These are phyloP conservation scores for Discostella stelligera DNA, from an alignment of 352 stramenopile genomes.

Conservation along the genomic window DNA sequence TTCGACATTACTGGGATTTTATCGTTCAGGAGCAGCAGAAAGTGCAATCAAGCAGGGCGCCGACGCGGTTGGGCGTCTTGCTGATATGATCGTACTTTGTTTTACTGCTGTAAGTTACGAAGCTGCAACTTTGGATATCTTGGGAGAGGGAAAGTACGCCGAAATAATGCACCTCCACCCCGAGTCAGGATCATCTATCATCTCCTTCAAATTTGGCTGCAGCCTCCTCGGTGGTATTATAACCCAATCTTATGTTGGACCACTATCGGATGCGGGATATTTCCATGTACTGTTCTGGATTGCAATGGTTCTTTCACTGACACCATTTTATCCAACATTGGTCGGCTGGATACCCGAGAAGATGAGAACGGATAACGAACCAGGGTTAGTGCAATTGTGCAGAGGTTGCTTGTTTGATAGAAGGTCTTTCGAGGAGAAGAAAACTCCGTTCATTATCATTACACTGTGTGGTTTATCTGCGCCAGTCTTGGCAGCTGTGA, in stretches of 20 bases:
- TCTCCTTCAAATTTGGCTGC: constrained; percentile 54
- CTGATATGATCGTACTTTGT: constrained; percentile 42
- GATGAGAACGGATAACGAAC: constrained; percentile 29
- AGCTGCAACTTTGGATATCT: constrained; percentile 49
- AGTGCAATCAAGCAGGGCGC: constrained; percentile 15
- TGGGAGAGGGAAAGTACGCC: constrained; percentile 52
- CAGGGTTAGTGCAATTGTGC: constrained; percentile 42
- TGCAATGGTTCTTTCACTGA: constrained; percentile 32
- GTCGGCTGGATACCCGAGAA: constrained; percentile 52
- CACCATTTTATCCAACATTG: constrained; percentile 47
- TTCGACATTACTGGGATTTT: constrained; percentile 28
- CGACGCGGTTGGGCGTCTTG: constrained; percentile 30
- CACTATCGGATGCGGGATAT: constrained; percentile 44
- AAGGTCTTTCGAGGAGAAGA: constrained; percentile 42
- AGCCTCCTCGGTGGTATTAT: constrained; percentile 43
- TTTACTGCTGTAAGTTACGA: constrained; percentile 49
- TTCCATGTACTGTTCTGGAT: constrained; percentile 55
- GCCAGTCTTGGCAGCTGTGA: constrained; percentile 40
- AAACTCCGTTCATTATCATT: constrained; percentile 46
- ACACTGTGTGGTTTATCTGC: constrained; percentile 41
- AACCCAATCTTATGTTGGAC: constrained; percentile 26
- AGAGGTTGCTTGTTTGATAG: constrained; percentile 43
- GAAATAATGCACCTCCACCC: constrained; percentile 46
- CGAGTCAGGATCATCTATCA: constrained; percentile 41
- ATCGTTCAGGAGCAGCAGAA: constrained; percentile 19